Evolutionary conservation across 148 eudicot species (phyloP).

Genomic region (Arctostaphylos glauca): DNA sequence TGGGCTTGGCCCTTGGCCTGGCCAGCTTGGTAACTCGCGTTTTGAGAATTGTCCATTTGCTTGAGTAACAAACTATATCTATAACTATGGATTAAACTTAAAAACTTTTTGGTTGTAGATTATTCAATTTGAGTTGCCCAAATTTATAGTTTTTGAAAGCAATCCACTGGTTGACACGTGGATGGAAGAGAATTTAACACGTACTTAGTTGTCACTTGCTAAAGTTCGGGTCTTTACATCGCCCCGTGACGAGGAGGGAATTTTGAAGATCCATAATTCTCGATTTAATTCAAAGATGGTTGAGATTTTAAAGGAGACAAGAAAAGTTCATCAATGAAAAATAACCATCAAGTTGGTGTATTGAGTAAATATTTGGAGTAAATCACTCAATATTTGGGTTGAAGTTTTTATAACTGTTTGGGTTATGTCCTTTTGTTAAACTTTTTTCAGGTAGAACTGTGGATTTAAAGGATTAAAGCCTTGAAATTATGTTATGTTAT

Average conservation of each 20-base stretch:
- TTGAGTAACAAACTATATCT: not conserved
- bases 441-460: no score
- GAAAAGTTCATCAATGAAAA: not conserved
- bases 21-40: slow-evolving; percentile 38
- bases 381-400: no score
- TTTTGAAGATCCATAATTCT: slow-evolving; percentile 12
- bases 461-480: no score
- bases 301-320: slow-evolving; percentile 11
- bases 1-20: slow-evolving; percentile 50
- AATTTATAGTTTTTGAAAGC: slow-evolving; percentile 20
- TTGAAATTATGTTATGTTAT: no score
- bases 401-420: no score
- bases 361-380: no score
- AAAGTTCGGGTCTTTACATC: not conserved
- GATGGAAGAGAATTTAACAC: not conserved
- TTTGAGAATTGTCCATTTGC: slow-evolving; percentile 35
- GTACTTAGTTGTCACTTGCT: not conserved
- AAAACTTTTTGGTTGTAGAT: not conserved
- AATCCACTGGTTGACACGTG: not conserved
- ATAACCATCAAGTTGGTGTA: no score
- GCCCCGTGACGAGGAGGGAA: not conserved
- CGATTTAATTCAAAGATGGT: slow-evolving; percentile 15
- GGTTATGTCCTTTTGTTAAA: no score
- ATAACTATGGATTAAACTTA: not conserved
- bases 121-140: not conserved